phyloP scores from a whole-genome alignment of 225 moss, liverwort and hornwort genomes.

The Pseudisothecium myosuroides region DNA sequence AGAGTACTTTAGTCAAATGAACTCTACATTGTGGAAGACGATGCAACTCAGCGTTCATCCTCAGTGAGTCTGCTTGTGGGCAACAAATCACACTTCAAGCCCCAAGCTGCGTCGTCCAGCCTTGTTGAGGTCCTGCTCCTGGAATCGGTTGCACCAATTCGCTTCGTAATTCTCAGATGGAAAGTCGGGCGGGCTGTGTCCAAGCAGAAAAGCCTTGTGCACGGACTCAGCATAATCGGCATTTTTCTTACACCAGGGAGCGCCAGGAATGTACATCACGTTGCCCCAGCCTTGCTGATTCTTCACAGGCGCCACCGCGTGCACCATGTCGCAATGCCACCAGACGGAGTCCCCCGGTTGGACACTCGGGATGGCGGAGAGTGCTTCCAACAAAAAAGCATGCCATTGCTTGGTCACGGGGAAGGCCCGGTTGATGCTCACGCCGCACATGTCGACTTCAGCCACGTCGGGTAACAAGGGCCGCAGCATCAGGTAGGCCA shows the following conservation, averaged over 20 bases:
- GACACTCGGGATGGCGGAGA: not conserved
- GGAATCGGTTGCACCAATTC: not conserved
- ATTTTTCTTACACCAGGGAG: not conserved
- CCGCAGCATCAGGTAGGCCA: not conserved
- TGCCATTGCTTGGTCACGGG: not conserved
- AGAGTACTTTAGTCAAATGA: not conserved
- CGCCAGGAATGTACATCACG: not conserved
- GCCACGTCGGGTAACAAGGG: not conserved
- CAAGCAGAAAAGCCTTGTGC: not conserved
- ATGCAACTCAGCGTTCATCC: not conserved
- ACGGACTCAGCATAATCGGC: not conserved
- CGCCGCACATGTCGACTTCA: not conserved
- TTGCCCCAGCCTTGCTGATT: not conserved
- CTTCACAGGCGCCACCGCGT: not conserved
- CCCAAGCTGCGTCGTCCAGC: not conserved
- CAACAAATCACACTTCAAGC: not conserved
- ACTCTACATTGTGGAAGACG: not conserved
- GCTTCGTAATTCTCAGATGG: not conserved
- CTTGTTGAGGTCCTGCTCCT: not conserved
- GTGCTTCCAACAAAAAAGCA: not conserved
- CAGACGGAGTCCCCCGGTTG: not conserved
- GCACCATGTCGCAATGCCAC: not conserved
- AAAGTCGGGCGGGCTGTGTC: not conserved
- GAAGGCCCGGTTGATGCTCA: not conserved
- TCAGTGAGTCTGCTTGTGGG: not conserved